Evolutionary conservation across 2,329 filamentous ascomycete genomes (phyloP).

Genomic region (Venturia pyrina): DNA sequence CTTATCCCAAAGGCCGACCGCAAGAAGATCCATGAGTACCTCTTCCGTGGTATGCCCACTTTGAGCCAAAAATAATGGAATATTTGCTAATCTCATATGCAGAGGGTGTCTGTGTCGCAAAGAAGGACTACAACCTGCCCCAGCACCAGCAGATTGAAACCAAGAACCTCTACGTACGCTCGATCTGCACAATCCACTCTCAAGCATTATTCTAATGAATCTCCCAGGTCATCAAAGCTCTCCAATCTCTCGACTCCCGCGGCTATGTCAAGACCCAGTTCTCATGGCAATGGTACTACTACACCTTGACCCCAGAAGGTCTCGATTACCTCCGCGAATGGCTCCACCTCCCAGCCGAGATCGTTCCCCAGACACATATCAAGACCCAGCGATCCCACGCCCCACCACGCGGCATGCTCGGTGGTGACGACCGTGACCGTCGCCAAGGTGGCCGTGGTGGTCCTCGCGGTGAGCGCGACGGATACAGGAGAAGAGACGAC

Average conservation of each 20-base stretch:
- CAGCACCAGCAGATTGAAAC: conserved; percentile 98
- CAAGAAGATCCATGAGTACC: conserved; percentile 99
- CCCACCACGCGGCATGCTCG: conserved; percentile 97
- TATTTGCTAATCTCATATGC: conserved; percentile 14
- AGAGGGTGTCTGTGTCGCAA: conserved; percentile 84
- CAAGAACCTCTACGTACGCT: conserved; percentile 85
- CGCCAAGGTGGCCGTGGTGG: conserved; percentile 72
- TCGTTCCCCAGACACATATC: conserved; percentile 99
- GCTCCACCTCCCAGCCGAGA: conserved; percentile 99
- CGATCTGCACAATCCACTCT: neutral
- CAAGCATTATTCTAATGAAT: neutral
- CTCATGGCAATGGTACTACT: conserved; percentile 70
- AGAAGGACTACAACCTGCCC: conserved; percentile 98
- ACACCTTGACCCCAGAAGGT: conserved; percentile 98
- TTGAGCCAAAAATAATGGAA: neutral
- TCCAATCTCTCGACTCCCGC: conserved; percentile 95
- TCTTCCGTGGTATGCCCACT: conserved; percentile 32
- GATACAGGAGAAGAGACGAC: conserved; percentile 84
- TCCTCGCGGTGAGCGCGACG: conserved; percentile 66
- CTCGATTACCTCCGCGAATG: conserved; percentile 99
- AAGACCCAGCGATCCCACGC: conserved; percentile 99
- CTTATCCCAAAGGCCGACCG: conserved; percentile 99
- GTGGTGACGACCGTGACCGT: conserved; percentile 73
- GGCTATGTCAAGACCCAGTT: conserved; percentile 99
- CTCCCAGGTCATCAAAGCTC: conserved; percentile 79